Conservation (phyloP, 2,329 filamentous ascomycete species). For the Fusarium avenaceum region DNA sequence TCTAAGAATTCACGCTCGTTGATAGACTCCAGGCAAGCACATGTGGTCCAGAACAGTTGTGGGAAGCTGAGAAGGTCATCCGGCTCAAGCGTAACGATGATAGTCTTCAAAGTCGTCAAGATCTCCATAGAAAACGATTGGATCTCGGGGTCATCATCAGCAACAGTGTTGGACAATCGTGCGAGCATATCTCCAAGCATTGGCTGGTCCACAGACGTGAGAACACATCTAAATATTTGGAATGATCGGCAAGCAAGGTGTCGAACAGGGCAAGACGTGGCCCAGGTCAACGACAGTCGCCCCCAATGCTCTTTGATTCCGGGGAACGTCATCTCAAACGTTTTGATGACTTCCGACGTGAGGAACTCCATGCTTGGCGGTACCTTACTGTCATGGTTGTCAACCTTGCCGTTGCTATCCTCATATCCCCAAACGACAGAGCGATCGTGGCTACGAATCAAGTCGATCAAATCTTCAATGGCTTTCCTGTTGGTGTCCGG, state of each 20-base stretch:
- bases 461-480: slow-evolving; percentile 90
- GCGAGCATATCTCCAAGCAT: slow-evolving; percentile 99
- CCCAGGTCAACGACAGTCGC: slow-evolving; percentile 91
- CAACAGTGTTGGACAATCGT: slow-evolving; percentile 94
- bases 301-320: slow-evolving; percentile 93
- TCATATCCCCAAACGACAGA: slow-evolving; percentile 95
- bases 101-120: slow-evolving; percentile 89
- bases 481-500: slow-evolving; percentile 74
- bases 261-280: slow-evolving; percentile 93
- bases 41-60: slow-evolving; percentile 97
- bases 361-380: slow-evolving; percentile 89
- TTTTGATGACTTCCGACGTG: slow-evolving; percentile 83
- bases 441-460: slow-evolving; percentile 84
- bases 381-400: slow-evolving; percentile 82
- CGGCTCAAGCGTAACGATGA: slow-evolving; percentile 86
- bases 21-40: slow-evolving; percentile 95
- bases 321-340: slow-evolving; percentile 87
- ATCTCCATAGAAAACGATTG: slow-evolving; percentile 99
- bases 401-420: slow-evolving; percentile 85
- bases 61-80: slow-evolving; percentile 89
- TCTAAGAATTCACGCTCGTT: slow-evolving; percentile 96
- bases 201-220: slow-evolving; percentile 88
- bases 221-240: slow-evolving; percentile 94
- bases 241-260: slow-evolving; percentile 97
- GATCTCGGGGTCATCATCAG: slow-evolving; percentile 93